Conservation (phyloP, 345 rosid genomes). For the Gossypium arboreum region DNA sequence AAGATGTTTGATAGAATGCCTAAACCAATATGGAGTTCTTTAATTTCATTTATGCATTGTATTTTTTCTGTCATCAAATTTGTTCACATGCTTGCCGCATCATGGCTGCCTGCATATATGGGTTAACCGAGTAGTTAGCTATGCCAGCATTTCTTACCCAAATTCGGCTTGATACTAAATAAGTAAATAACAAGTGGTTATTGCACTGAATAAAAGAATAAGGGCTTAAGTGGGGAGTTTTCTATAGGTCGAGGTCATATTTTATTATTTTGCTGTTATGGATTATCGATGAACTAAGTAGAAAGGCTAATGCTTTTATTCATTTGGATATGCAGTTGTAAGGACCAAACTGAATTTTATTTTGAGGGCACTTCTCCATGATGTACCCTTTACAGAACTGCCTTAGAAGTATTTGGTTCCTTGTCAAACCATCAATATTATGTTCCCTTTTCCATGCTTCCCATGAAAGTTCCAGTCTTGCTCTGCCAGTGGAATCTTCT, state of each 20-base stretch:
- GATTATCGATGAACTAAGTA: neutral
- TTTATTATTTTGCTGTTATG: neutral
- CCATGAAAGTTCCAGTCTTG: slow-evolving; percentile 18
- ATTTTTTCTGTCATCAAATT: neutral
- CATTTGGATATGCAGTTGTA: slow-evolving; percentile 19
- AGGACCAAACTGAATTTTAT: neutral
- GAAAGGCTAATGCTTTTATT: slow-evolving; percentile 12
- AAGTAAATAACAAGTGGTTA: neutral
- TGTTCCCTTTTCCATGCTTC: slow-evolving; percentile 18
- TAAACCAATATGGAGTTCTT: neutral
- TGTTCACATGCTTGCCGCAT: neutral
- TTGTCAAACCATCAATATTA: slow-evolving; percentile 21
- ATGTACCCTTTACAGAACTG: slow-evolving; percentile 18
- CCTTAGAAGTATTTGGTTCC: slow-evolving; percentile 18
- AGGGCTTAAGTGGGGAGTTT: neutral
- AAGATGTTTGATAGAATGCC: slow-evolving; percentile 11
- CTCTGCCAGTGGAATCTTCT: slow-evolving; percentile 25
- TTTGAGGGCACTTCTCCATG: slow-evolving; percentile 26
- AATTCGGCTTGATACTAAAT: neutral
- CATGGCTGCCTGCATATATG: neutral
- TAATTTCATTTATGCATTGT: neutral
- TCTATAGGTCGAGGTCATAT: neutral
- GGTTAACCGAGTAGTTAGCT: neutral
- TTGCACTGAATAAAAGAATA: neutral
- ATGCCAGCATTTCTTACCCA: neutral